Base-by-base conservation (phyloP, 768 basidiomycete species). In the Mycena olivaceomarginata region DNA sequence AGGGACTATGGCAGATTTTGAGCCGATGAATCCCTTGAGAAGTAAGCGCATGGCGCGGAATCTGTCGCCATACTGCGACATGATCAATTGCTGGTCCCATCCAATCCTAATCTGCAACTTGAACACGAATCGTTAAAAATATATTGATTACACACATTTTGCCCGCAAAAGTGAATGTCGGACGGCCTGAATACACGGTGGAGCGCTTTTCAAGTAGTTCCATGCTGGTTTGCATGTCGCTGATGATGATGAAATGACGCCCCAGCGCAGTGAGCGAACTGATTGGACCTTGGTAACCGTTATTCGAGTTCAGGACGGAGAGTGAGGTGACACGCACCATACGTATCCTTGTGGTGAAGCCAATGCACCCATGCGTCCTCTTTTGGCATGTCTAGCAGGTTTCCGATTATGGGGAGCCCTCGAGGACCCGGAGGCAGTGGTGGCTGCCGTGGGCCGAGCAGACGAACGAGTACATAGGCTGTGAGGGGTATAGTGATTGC, bases 41-140 rank as follows among this genome's bases (percentile, higher is more conserved):
- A 87, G 81, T 70, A 85, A 85, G 67, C 90, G 87, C 80, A 88
- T 88, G 72, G 84, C 85, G 10, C 88, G 85, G 76, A 90, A 85
- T 25, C 80, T 84, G 48, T 89, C 84, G 53, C 86, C 87, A 79
- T 82, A 82, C 65, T 82, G 83, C 41, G 81, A 70, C 71, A 83
- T 53, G 41, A 83, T 82, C 67, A 85, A 66, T 53, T 84, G 82
- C 25, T 79, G 78, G 75, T 83, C 79, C 84, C 84, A 85, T 22
- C 82, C 82, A n/a, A 84, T 75, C 79, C 82, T 79, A 82, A 67
- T 64, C 16, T 68, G 7, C 9, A 76, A 45, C 5, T 12, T 70
- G 80, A 80, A 83, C 53, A 78, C 5, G 56, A 60, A 60, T 69
- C 13, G 64, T 57, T 37, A 46, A 46, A 56, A 57, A 22, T 31